Evolutionary conservation across 2,329 filamentous ascomycete species (phyloP), one percentile per base, ranked within the genome.

Genomic region (Stachybotrys chartarum): DNA sequence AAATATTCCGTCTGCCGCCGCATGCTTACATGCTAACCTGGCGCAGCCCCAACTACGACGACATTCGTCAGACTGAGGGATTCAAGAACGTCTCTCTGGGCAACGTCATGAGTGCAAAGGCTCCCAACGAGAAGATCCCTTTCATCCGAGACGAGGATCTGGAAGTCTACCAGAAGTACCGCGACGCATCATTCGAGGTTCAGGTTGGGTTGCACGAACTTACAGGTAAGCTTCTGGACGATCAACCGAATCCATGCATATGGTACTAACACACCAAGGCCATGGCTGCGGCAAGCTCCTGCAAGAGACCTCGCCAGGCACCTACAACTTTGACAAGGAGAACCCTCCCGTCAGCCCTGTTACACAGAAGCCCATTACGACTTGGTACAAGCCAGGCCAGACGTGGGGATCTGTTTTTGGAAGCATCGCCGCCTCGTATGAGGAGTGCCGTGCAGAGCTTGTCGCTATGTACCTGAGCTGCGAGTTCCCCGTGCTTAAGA

Each of bases 371-470:
- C 88, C 69, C 1, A 79, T 97, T 51, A 83, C 82, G 2, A 90
- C 87, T 1, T 97, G 88, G 86, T 97, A 97, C 77, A 96, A 94
- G 72, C 91, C 91, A 3, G 91, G 91, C 3, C 90, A 97, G 72
- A 97, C 93, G 0, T 97, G 92, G 92, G 89, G 90, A 55, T 91
- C 87, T 6, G 90, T 96, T 0, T 97, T 97, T 66, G 91, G 92
- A 30, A 84, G 88, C 58, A 84, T 95, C 60, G 91, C 92, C 44
- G 90, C 88, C 4, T 90, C 87, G 16, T 97, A 96, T 66, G 93
- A 97, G 72, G 93, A 97, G 72, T 97, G 93, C 70, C 86, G 93
- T 55, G 93, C 93, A 5, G 93, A 97, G 70, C 88, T 91, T 64
- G 92, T 97, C 11, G 93, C 92, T 53, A 96, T 97, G 91, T 86